Conservation (phyloP, 306 rosid species). For the Trichosanthes cucumerina region DNA sequence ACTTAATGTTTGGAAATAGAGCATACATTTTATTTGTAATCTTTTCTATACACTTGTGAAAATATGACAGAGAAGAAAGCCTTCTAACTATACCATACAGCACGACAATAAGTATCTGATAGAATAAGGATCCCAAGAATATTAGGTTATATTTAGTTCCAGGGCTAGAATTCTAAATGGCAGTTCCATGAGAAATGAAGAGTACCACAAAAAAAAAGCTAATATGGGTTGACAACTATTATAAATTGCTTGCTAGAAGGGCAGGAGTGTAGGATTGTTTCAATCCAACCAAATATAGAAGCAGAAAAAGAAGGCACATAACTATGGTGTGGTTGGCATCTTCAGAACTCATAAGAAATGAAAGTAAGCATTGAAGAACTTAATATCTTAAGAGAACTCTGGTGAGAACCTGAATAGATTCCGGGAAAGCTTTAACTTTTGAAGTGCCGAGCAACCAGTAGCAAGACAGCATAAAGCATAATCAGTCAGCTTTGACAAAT, state of each 20-base stretch:
- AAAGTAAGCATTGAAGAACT: background rate
- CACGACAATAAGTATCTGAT: background rate
- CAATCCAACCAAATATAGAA: background rate
- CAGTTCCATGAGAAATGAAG: background rate
- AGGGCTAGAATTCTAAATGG: background rate
- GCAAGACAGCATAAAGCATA: constrained; percentile 49
- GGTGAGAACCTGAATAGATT: constrained; percentile 57
- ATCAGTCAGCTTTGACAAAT: constrained; percentile 53
- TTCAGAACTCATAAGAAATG: background rate
- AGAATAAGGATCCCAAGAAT: background rate
- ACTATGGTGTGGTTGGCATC: background rate
- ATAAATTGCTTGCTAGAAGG: background rate
- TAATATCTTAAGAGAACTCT: background rate
- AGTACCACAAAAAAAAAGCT: background rate
- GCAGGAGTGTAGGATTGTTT: background rate
- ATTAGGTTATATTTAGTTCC: background rate
- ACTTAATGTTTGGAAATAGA: background rate
- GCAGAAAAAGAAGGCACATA: background rate
- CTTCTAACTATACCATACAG: background rate
- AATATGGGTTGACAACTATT: background rate
- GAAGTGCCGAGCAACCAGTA: constrained; percentile 44
- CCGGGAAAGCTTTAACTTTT: constrained; percentile 45
- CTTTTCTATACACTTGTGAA: background rate
- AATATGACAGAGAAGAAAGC: background rate
- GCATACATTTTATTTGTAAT: background rate